phyloP scores from a whole-genome alignment of 306 rosid genomes.

The Casuarina glauca region DNA sequence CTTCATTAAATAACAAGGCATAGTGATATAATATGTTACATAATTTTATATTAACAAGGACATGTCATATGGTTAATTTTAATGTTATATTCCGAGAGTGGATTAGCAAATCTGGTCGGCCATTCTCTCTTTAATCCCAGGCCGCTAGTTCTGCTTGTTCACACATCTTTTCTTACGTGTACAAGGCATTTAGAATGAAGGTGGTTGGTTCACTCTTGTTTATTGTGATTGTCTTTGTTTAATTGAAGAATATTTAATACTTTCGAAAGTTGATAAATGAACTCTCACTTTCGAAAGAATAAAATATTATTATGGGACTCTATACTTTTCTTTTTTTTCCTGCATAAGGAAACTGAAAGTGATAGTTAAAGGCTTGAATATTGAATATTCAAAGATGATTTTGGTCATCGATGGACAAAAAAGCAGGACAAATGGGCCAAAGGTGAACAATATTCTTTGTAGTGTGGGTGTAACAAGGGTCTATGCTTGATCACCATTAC shows the following conservation, averaged over 20 bases:
- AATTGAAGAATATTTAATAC: background rate
- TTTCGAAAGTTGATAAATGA: background rate
- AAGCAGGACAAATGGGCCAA: no score
- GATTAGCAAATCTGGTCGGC: slow-evolving; percentile 18
- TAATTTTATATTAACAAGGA: background rate
- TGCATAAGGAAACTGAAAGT: no score
- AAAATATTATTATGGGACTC: background rate
- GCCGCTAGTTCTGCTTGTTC: slow-evolving; percentile 9
- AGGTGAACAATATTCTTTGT: no score
- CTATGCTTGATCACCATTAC: no score
- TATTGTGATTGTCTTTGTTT: background rate
- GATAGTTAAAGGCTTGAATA: no score
- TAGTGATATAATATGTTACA: background rate
- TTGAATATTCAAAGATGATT: no score
- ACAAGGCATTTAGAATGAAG: background rate
- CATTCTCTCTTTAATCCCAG: slow-evolving; percentile 26
- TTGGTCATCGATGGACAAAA: no score
- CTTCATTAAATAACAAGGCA: background rate
- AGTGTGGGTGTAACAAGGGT: no score
- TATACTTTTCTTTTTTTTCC: background rate
- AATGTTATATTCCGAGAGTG: slow-evolving; percentile 8
- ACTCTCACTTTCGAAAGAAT: background rate
- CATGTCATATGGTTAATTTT: background rate
- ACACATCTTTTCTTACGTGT: background rate
- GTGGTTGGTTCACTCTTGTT: background rate